Base-by-base conservation (phyloP, 2,329 filamentous ascomycete genomes). In the Cercospora sp. region DNA sequence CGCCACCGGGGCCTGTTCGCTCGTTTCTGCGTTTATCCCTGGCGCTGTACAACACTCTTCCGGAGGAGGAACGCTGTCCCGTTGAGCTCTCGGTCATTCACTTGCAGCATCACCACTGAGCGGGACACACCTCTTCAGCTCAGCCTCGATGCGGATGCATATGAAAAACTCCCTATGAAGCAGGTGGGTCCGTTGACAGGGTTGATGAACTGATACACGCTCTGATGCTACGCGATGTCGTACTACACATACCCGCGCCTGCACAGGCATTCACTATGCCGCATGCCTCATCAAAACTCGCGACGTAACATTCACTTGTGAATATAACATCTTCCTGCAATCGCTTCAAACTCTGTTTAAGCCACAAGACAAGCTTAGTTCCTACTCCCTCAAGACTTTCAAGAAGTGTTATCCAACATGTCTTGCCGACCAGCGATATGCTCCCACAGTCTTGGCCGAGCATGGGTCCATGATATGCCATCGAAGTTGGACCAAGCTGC, bases 371-470 rank as follows among this genome's bases (percentile, higher is more conserved):
- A 59, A 59, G 31, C 53, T 28, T 28, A n/a, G 28, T 55, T 20
- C 33, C 20, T 33, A 9, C 18, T 39, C 31, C 48, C 16, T 42
- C 18, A 30, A 31, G 13, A 20, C 28, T 53, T 10, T 4, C 62
- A 58, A 58, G 13, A 59, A 58, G 13, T 48, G 36, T 7, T 20
- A n/a, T 18, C 16, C 57, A 59, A 45, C 23, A 84, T 84, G 82
- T 75, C 84, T 69, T 87, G 84, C 77, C 85, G 84, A 71, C 85
- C 90, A 71, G 90, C 85, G 45, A 93, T 94, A 75, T 89, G 89
- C 67, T 91, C 90, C 70, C 91, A 93, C 85, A 93, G 90, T 60
- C 84, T 94, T 1, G 91, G 91, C 51, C 88, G 90, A 51, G 88
- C 87, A 74, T 90, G 89, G 75, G 87, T 90, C 70, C 91, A 94